Evolutionary conservation across 169 alveolate species (phyloP), one percentile per base, ranked within the genome.

Genomic region (Cryptosporidium canis): DNA sequence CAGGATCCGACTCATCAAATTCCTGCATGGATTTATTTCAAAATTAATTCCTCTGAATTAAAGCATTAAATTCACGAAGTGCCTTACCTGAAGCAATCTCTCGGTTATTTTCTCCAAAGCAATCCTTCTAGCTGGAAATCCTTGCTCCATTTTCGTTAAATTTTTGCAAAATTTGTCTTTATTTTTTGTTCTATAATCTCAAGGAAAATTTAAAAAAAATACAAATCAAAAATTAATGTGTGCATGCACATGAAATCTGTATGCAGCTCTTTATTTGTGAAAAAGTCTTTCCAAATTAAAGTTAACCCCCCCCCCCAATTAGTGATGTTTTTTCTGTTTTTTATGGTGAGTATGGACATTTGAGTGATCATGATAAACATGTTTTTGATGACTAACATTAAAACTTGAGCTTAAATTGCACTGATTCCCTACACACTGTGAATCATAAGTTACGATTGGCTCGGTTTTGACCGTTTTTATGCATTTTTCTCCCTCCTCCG

Each of bases 1-100:
- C 85, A 5, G 85, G 85, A 21, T 77, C 85, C 9, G 68, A 61
- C 14, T 77, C 85, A 37, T 77, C 85, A 37, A 56, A 77, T 58
- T 77, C 85, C 85, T 77, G n/a, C 39, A n/a, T 37, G 1, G 18
- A 31, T 31, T 14, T 18, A 1, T 0, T 7, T n/a, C 21, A 8
- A 67, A 18, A 21, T 24, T 8, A 41, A 45, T 47, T 2, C 27
- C n/a, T 1, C 35, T 24, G 9, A 8, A 1, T n/a, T 33, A 5
- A 45, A 67, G 5, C 3, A 16, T 41, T 2, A 27, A 43, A 67
- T 14, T 41, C 3, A 2, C 39, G 45, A 9, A 39, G 8, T 21
- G 41, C 14, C 85, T 16, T 77, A 77, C 85, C 61, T 77, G 85
- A 27, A 77, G 72, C 14, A 77, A 41, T 35, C 85, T 55, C 53